Evolutionary conservation across 192 early-diverging fungal species (phyloP).

Genomic region (Rhizophagus sp.): DNA sequence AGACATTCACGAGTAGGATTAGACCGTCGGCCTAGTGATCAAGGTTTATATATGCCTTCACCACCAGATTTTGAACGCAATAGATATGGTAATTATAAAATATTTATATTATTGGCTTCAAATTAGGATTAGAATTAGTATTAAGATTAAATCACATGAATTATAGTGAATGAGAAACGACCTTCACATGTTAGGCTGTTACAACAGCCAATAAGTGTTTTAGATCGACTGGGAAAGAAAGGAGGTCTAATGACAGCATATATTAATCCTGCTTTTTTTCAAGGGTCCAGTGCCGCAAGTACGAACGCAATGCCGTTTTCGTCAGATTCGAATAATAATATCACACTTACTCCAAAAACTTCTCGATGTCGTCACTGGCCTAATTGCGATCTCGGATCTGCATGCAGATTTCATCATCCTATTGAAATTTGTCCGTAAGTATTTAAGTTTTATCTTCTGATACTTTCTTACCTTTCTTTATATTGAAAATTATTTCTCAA

Average conservation of each 20-base stretch:
- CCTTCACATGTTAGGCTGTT: neutral
- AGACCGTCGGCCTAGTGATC: constrained; percentile 1
- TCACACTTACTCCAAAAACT: constrained; percentile 19
- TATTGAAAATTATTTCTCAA: neutral
- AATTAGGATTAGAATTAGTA: neutral
- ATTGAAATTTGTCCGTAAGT: constrained; percentile 37
- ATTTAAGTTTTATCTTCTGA: neutral
- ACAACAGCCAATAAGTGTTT: constrained; percentile 22
- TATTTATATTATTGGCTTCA: neutral
- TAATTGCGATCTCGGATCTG: constrained; percentile 38
- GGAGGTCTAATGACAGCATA: constrained; percentile 29
- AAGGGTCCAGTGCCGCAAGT: constrained; percentile 3
- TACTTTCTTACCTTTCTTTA: neutral
- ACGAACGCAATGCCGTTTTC: neutral
- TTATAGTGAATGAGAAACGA: constrained; percentile 19
- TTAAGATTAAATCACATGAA: neutral
- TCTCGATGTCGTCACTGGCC: constrained; percentile 45
- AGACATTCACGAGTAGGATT: neutral
- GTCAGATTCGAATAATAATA: constrained; percentile 4
- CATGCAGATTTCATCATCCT: constrained; percentile 45
- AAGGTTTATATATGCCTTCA: constrained; percentile 1
- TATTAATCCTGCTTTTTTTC: constrained; percentile 32
- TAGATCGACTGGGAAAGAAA: constrained; percentile 30
- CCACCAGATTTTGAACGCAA: neutral
- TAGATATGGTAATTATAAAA: constrained; percentile 16